phyloP scores from a whole-genome alignment of 371 early-diverging fungal genomes.

The Apophysomyces ossiformis region DNA sequence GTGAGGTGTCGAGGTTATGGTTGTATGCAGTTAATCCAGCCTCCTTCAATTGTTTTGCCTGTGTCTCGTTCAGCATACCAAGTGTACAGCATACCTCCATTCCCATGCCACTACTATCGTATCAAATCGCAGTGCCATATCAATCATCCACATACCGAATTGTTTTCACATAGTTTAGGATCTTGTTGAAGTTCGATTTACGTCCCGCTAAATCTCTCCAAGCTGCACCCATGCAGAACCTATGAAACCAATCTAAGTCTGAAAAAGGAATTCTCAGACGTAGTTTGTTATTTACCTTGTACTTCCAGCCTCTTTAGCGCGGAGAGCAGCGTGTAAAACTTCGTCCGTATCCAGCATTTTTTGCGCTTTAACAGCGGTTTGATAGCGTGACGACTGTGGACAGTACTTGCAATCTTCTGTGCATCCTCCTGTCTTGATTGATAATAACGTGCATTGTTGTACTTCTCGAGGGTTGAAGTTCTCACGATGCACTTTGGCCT shows the following conservation, averaged over 20 bases:
- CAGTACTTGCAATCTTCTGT: constrained; percentile 87
- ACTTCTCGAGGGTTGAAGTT: constrained; percentile 72
- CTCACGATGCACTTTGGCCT: constrained; percentile 76
- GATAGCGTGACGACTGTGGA: constrained; percentile 77
- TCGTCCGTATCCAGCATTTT: constrained; percentile 74
- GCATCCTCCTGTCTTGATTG: constrained; percentile 86
- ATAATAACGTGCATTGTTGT: constrained; percentile 81
- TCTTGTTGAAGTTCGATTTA: constrained; percentile 79
- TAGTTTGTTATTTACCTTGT: constrained; percentile 43
- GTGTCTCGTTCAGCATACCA: constrained; percentile 78
- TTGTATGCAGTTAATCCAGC: constrained; percentile 86
- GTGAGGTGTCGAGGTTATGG: constrained; percentile 83
- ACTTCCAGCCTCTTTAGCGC: constrained; percentile 79
- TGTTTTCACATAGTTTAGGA: constrained; percentile 73
- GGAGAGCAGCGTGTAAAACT: constrained; percentile 73
- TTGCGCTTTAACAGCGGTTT: constrained; percentile 70
- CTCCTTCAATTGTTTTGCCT: constrained; percentile 75
- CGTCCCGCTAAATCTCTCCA: constrained; percentile 82
- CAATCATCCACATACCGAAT: constrained; percentile 61
- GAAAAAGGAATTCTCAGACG: constrained; percentile 9
- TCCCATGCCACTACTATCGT: constrained; percentile 67
- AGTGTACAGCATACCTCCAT: constrained; percentile 90
- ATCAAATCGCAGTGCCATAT: neutral
- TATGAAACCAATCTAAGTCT: constrained; percentile 11
- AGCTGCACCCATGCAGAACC: constrained; percentile 82